These are phyloP conservation scores for Setomelanomma holmii DNA, from an alignment of 2,329 filamentous ascomycete genomes.

Conservation along the genomic window DNA sequence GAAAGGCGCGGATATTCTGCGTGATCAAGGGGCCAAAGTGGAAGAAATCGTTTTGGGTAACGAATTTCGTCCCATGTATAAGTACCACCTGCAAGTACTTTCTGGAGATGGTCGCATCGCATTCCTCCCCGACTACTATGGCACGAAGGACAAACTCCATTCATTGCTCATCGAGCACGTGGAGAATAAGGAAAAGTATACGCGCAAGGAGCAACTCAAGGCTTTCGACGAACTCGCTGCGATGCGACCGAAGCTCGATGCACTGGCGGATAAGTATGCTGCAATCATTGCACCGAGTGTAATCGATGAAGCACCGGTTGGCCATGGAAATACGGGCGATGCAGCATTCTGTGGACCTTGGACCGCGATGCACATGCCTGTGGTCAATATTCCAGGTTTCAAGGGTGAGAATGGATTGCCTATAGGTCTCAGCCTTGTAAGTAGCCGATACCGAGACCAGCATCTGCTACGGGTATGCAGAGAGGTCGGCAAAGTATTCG, in stretches of 20 bases:
- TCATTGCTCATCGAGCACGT: slow-evolving; percentile 58
- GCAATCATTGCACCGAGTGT: slow-evolving; percentile 67
- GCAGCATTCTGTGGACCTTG: slow-evolving; percentile 60
- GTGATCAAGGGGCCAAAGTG: slow-evolving; percentile 60
- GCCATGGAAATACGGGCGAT: slow-evolving; percentile 62
- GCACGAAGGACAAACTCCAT: slow-evolving; percentile 57
- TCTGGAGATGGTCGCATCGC: slow-evolving; percentile 60
- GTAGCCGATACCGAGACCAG: slow-evolving; percentile 44
- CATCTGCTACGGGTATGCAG: slow-evolving; percentile 35
- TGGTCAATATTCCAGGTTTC: slow-evolving; percentile 71
- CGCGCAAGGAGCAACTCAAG: slow-evolving; percentile 58
- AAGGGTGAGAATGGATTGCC: slow-evolving; percentile 64
- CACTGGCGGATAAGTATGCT: slow-evolving; percentile 59
- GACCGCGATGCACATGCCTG: slow-evolving; percentile 68
- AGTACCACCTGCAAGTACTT: slow-evolving; percentile 62
- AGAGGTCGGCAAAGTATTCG: slow-evolving; percentile 39
- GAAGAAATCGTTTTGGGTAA: slow-evolving; percentile 63
- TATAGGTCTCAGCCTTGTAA: slow-evolving; percentile 64
- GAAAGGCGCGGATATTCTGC: slow-evolving; percentile 43
- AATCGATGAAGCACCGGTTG: slow-evolving; percentile 65
- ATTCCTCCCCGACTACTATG: slow-evolving; percentile 63
- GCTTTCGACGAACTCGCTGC: slow-evolving; percentile 64
- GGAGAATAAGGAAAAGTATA: slow-evolving; percentile 54
- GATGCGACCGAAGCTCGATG: slow-evolving; percentile 63
- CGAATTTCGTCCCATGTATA: slow-evolving; percentile 57